These are phyloP conservation scores for Hyparrhenia diplandra DNA, from an alignment of 176 grass and related monocot genomes.

Conservation along the genomic window DNA sequence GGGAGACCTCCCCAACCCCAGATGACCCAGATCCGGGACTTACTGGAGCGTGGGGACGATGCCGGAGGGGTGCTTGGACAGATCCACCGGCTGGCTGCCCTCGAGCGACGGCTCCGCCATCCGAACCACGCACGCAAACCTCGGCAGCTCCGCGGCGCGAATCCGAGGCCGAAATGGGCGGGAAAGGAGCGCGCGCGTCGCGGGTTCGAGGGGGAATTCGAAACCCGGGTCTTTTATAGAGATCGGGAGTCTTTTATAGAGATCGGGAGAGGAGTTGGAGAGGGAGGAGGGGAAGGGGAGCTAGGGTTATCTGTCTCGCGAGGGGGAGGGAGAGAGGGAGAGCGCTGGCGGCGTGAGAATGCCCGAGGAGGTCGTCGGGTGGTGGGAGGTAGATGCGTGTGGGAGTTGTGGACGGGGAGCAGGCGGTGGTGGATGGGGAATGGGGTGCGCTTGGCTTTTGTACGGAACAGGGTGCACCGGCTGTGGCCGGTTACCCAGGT, in stretches of 20 bases:
- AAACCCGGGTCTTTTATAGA: too few relatives aligned
- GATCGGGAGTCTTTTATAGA: conserved; percentile 94
- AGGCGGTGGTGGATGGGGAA: conserved; percentile 10
- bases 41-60: too few relatives aligned
- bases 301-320: conserved; percentile 32
- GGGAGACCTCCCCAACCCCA: too few relatives aligned
- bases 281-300: not conserved
- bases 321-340: not conserved
- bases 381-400: not conserved
- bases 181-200: conserved; percentile 7
- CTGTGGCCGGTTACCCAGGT: conserved; percentile 27
- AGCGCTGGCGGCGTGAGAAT: not conserved
- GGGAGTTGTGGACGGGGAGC: not conserved
- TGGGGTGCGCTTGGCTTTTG: not conserved
- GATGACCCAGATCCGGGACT: too few relatives aligned
- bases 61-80: too few relatives aligned
- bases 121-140: not conserved
- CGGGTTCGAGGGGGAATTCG: conserved; percentile 20
- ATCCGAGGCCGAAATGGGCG: conserved; percentile 38
- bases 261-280: conserved; percentile 20
- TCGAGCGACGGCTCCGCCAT: conserved; percentile 66
- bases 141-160: not conserved
- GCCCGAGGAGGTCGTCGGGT: not conserved
- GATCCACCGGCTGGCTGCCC: too few relatives aligned
- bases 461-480: not conserved